These are phyloP conservation scores for Solanum boliviense DNA, from an alignment of 257 asterid genomes.

Conservation along the genomic window DNA sequence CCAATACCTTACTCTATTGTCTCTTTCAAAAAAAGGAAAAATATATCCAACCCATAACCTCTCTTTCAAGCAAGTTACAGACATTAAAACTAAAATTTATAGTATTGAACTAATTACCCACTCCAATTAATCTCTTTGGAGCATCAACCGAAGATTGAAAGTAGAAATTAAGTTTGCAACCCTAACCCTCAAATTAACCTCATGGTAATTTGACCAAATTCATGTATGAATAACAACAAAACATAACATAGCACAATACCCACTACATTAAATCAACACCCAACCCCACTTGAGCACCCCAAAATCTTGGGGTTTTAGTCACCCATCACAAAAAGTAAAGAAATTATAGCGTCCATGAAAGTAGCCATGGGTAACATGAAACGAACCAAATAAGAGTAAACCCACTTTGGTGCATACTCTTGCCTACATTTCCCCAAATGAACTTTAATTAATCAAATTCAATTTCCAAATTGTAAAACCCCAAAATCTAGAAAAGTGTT, in stretches of 20 bases:
- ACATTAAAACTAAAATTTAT: too few species aligned
- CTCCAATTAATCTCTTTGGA: too few species aligned
- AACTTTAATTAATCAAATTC: neutral
- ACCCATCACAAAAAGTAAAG: too few species aligned
- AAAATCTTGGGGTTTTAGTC: neutral
- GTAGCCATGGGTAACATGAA: neutral
- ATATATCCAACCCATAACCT: too few species aligned
- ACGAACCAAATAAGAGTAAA: neutral
- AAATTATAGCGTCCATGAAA: neutral
- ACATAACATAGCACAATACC: neutral
- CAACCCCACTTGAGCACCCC: neutral
- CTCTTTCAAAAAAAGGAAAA: too few species aligned
- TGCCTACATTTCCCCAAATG: too few species aligned
- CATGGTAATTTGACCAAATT: neutral
- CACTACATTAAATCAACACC: neutral
- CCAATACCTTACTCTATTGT: too few species aligned
- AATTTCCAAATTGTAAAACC: neutral
- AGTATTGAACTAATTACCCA: too few species aligned
- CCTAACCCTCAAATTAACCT: neutral
- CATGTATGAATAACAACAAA: neutral
- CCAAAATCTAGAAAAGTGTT: too few species aligned
- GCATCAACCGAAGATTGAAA: too few species aligned
- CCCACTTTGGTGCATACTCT: neutral
- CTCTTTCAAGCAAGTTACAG: too few species aligned
- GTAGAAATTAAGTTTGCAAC: neutral